Percentiles rank a stretch among this genome's conserved stretches.
phyloP scores from a whole-genome alignment of 176 grass and related monocot species.

The Oryza glaberrima region DNA sequence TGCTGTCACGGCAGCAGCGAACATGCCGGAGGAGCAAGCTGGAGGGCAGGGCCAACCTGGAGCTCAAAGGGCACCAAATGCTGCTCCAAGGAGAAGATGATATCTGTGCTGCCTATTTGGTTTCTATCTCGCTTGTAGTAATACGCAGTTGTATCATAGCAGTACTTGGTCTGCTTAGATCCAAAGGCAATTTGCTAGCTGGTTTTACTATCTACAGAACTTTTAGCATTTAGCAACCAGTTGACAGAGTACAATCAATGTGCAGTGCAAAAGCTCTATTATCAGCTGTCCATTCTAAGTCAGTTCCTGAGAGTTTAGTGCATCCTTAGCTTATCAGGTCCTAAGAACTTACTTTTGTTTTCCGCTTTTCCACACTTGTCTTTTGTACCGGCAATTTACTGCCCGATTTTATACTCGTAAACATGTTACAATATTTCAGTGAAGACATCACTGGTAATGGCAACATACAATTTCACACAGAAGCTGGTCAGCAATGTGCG shows the following conservation, averaged over 20 bases:
- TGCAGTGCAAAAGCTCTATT: background rate
- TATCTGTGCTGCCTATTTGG: conserved; percentile 15
- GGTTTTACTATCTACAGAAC: background rate
- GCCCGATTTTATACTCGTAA: background rate
- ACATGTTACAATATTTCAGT: background rate
- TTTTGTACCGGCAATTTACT: background rate
- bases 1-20: conserved; percentile 85
- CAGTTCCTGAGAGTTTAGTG: background rate
- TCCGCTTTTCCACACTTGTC: background rate
- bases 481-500: too few species aligned
- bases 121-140: conserved; percentile 46
- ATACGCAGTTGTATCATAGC: background rate
- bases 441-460: too few species aligned
- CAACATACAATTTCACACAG: background rate
- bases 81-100: conserved; percentile 90
- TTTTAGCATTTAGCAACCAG: background rate
- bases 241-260: background rate
- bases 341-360: background rate
- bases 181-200: background rate
- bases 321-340: background rate
- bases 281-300: background rate
- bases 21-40: conserved; percentile 71
- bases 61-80: conserved; percentile 63
- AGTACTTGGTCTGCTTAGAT: background rate
- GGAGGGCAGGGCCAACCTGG: conserved; percentile 65